Conservation (phyloP, 495 filamentous ascomycete genomes). For the Penicillium pancosmium region DNA sequence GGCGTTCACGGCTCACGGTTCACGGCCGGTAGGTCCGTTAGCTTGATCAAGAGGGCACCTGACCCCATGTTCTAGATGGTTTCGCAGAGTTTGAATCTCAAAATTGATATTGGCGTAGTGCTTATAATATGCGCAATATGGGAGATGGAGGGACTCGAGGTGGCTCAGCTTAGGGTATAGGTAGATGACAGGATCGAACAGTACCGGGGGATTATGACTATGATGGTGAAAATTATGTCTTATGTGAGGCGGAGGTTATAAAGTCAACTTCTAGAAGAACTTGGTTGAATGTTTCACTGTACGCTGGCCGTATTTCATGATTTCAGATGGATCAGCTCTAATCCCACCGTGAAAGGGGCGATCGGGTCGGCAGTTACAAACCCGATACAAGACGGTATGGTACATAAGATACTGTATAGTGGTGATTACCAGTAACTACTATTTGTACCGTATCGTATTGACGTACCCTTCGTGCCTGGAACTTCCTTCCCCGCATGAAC, state of each 20-base stretch:
- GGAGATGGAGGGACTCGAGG: too few relatives aligned
- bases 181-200: too few relatives aligned
- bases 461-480: too few relatives aligned
- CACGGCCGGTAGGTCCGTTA: background rate
- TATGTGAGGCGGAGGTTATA: too few relatives aligned
- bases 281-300: background rate
- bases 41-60: background rate
- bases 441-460: too few relatives aligned
- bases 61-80: background rate
- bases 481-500: constrained; percentile 1
- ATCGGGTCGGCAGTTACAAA: background rate
- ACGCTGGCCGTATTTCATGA: background rate
- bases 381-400: background rate
- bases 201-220: too few relatives aligned
- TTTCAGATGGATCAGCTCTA: background rate
- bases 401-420: background rate
- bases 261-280: too few relatives aligned
- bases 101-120: too few relatives aligned
- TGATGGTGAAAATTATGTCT: too few relatives aligned
- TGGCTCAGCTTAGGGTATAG: too few relatives aligned
- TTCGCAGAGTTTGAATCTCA: background rate
- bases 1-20: background rate
- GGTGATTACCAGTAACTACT: background rate
- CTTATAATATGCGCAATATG: too few relatives aligned
- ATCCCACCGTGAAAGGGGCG: background rate